Percentiles rank a stretch among this genome's conserved stretches.
Evolutionary conservation across 768 basidiomycete species (phyloP).

Genomic region (Pseudohyphozyma bogoriensis): DNA sequence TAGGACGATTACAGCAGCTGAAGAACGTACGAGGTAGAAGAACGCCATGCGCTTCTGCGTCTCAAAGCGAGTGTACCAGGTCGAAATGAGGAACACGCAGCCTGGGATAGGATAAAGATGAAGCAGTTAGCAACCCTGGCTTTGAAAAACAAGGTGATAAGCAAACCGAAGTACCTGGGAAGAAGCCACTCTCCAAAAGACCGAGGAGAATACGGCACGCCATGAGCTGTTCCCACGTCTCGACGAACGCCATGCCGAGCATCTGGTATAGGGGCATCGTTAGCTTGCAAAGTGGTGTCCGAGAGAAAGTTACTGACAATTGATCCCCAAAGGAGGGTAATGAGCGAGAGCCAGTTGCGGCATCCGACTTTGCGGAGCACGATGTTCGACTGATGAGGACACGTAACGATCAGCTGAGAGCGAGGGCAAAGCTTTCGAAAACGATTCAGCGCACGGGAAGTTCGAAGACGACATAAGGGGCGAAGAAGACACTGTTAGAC

Average conservation of each 20-base stretch:
- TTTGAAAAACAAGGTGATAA: neutral
- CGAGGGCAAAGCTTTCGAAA: too few relatives aligned
- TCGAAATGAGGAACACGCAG: constrained; percentile 29
- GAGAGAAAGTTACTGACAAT: neutral
- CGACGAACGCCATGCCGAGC: constrained; percentile 33
- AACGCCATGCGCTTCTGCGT: constrained; percentile 31
- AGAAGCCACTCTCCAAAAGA: constrained; percentile 30
- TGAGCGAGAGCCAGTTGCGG: constrained; percentile 9
- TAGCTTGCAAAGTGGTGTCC: too few relatives aligned
- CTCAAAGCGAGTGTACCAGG: constrained; percentile 36
- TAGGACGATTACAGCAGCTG: neutral
- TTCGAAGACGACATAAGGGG: constrained; percentile 30
- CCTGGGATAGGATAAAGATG: constrained; percentile 33
- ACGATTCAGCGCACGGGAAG: too few relatives aligned
- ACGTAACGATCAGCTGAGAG: too few relatives aligned
- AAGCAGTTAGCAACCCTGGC: neutral
- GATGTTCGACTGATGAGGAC: constrained; percentile 32
- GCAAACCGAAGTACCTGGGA: neutral
- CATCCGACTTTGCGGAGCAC: constrained; percentile 32
- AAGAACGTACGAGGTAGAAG: constrained; percentile 32
- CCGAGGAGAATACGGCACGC: constrained; percentile 35
- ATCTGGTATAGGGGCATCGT: neutral
- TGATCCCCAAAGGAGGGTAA: constrained; percentile 28
- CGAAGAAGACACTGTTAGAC: constrained; percentile 30
- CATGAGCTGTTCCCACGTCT: constrained; percentile 33